phyloP scores from a whole-genome alignment of 305 asterid species.

The Plantago lanceolata region DNA sequence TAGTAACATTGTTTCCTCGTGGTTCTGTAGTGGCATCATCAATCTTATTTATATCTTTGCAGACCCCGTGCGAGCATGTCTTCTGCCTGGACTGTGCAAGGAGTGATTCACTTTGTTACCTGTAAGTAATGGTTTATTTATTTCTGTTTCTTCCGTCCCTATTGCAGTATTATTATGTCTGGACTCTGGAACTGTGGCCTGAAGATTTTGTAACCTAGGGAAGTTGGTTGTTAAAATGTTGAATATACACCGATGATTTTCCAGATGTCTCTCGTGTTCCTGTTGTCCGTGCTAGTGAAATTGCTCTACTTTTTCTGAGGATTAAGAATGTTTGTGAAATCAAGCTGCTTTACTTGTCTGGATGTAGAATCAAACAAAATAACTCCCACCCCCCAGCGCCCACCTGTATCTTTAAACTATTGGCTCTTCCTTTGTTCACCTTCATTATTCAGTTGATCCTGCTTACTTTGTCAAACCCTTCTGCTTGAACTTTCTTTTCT shows the following conservation, averaged over 20 bases:
- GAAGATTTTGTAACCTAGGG: neutral
- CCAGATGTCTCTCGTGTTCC: neutral
- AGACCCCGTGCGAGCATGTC: constrained; percentile 95
- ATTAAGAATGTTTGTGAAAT: neutral
- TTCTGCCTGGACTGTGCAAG: constrained; percentile 95
- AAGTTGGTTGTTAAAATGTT: neutral
- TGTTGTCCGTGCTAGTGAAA: neutral
- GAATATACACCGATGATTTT: neutral
- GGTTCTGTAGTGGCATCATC: constrained; percentile 10
- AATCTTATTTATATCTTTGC: constrained; percentile 40
- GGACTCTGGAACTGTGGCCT: neutral
- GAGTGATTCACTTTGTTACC: constrained; percentile 83
- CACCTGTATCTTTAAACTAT: too few species aligned
- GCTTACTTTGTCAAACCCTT: too few species aligned
- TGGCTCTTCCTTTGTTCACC: too few species aligned
- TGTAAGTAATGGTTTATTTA: constrained; percentile 48
- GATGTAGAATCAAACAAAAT: too few species aligned
- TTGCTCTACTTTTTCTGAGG: constrained; percentile 8
- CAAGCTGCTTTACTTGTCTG: too few species aligned
- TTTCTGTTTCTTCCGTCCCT: constrained; percentile 16
- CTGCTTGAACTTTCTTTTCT: too few species aligned
- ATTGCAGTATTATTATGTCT: neutral
- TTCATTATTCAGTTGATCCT: too few species aligned
- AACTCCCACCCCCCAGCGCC: too few species aligned
- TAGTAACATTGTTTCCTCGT: constrained; percentile 6